phyloP scores from a whole-genome alignment of 306 rosid genomes.

The Ziziphus jujuba region DNA sequence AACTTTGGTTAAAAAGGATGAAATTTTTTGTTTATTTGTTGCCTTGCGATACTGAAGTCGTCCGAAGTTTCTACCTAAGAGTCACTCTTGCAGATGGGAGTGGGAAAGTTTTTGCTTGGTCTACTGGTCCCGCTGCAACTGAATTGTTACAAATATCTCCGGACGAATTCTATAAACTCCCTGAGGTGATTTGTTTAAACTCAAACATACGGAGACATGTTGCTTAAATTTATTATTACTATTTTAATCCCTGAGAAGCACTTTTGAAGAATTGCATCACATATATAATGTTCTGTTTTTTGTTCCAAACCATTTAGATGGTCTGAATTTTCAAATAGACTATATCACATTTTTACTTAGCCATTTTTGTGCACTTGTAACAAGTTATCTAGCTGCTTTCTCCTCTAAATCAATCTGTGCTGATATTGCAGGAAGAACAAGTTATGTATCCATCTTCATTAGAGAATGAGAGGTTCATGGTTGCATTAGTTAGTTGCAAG shows the following conservation, averaged over 20 bases:
- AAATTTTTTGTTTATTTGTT: too few species aligned
- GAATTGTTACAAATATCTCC: conserved; percentile 92
- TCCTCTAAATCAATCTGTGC: not conserved
- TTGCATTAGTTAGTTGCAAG: conserved; percentile 68
- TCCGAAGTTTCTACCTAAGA: conserved; percentile 68
- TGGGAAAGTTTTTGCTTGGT: conserved; percentile 75
- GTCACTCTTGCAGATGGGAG: conserved; percentile 76
- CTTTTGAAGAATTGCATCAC: not conserved
- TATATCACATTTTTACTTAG: not conserved
- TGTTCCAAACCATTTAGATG: too few species aligned
- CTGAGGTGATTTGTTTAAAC: conserved; percentile 64
- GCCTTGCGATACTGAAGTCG: conserved; percentile 48
- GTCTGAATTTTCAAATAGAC: not conserved
- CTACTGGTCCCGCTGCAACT: conserved; percentile 83
- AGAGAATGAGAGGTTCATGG: conserved; percentile 73
- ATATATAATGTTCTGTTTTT: not conserved
- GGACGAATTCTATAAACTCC: conserved; percentile 72
- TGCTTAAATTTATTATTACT: not conserved
- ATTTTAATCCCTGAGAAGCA: not conserved
- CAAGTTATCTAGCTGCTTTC: not conserved
- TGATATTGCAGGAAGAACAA: conserved; percentile 76
- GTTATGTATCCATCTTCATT: conserved; percentile 73
- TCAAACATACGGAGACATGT: not conserved
- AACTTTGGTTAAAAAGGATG: too few species aligned
- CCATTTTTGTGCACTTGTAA: not conserved